Base-by-base conservation (phyloP, 2,329 filamentous ascomycete species). In the Cladosporium sp. region DNA sequence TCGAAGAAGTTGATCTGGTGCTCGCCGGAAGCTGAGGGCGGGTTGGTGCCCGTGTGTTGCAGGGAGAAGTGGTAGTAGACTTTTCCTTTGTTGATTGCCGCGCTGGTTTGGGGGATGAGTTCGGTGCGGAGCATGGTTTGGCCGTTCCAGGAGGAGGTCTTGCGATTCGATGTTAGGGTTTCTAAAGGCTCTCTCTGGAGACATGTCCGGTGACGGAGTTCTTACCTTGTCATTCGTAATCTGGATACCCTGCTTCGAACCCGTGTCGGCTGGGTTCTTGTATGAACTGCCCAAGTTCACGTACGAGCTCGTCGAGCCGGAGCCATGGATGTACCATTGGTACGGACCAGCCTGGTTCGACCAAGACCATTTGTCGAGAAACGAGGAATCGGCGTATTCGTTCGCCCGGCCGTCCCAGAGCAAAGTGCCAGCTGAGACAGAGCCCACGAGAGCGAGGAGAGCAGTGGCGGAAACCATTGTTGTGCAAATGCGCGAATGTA, bases 301-400 rank as follows among this genome's bases (percentile, higher is more conserved):
- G 67, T 87, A 86, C 59, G 78, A 69, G 18, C 73, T 73, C 7
- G 80, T 74, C 0, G 69, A 45, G 7, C 73, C 76, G 4, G 71
- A 69, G 30, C 85, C 85, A 70, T 88, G 85, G 63, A 87, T 87
- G 71, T 88, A 88, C 73, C 85, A 88, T 67, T 88, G 84, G 69
- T 85, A 88, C 0, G 81, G 77, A 1, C 82, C 82, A 59, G 85
- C 79, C 67, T 84, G 78, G 65, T 81, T 85, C n/a, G 74, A 74
- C 78, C 79, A 87, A 7, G 55, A 59, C 59, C 70, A 85, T 35
- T 76, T 75, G 59, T 74, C 70, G 25, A 85, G 72, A 63, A 84
- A 80, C 2, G 72, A 59, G 36, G 73, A 73, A 7, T 75, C 70
- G 13, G 70, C 68, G 56, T 82, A 69, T 50, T 80, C 76, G 65